These are phyloP conservation scores for Verbena officinalis DNA, from an alignment of 257 asterid genomes.

Conservation along the genomic window DNA sequence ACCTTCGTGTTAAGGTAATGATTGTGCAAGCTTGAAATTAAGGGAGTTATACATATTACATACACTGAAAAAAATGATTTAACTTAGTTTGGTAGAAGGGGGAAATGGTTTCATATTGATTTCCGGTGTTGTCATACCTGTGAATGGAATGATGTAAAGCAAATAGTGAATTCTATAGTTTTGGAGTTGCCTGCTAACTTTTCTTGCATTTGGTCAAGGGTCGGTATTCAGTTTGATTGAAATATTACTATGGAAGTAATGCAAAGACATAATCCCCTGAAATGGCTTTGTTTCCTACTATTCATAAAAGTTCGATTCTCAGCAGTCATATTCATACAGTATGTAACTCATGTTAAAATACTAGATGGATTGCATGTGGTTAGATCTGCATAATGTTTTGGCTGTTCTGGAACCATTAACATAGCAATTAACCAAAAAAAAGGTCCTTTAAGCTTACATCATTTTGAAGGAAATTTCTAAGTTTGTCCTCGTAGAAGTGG, in stretches of 20 bases:
- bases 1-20: slow-evolving; percentile 49
- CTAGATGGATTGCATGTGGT: not conserved
- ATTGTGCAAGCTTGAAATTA: not conserved
- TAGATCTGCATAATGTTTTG: not conserved
- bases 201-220: not conserved
- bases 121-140: not conserved
- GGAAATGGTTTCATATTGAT: not conserved
- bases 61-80: not conserved
- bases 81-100: not conserved
- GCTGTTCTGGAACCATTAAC: not conserved
- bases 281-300: too few relatives aligned
- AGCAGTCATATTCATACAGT: not conserved
- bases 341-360: not conserved
- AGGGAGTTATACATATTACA: not conserved
- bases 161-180: not conserved
- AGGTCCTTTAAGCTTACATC: not conserved
- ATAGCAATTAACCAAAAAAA: too few relatives aligned
- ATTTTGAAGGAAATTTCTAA: not conserved
- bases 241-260: too few relatives aligned
- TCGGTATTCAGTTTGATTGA: not conserved
- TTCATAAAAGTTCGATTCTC: too few relatives aligned
- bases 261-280: too few relatives aligned
- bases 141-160: slow-evolving; percentile 1
- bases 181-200: not conserved
- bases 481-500: not conserved